These are phyloP conservation scores for Saxophila tyrrhenica DNA, from an alignment of 495 filamentous ascomycete genomes.

Conservation along the genomic window DNA sequence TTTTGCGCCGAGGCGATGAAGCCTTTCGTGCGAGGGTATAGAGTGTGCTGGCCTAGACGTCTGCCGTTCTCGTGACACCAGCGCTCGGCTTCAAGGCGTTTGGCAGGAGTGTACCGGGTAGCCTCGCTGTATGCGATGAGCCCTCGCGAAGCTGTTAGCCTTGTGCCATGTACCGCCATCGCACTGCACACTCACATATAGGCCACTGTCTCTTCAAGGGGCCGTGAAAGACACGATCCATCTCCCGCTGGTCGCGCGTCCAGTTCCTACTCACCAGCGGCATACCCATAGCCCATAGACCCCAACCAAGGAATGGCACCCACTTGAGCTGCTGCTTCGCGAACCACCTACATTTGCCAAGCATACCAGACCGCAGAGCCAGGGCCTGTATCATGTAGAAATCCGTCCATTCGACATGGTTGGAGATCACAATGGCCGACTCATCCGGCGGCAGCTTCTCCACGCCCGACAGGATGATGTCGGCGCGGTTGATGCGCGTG, in stretches of 20 bases:
- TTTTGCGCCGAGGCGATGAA: conserved; percentile 45
- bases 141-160: conserved; percentile 23
- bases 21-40: conserved; percentile 46
- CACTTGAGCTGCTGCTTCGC: conserved; percentile 43
- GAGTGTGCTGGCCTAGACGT: conserved; percentile 40
- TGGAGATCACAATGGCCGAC: conserved; percentile 45
- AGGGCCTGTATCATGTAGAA: conserved; percentile 51
- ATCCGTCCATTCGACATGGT: conserved; percentile 48
- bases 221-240: conserved; percentile 42
- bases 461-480: conserved; percentile 38
- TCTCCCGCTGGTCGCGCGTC: conserved; percentile 41
- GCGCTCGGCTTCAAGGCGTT: conserved; percentile 36
- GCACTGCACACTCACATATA: conserved; percentile 22
- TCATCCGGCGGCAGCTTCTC: conserved; percentile 36
- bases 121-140: conserved; percentile 49
- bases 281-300: conserved; percentile 50
- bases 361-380: conserved; percentile 41
- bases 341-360: conserved; percentile 47
- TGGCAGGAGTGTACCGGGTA: conserved; percentile 43
- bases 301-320: conserved; percentile 50
- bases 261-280: conserved; percentile 47
- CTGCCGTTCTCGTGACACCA: conserved; percentile 39
- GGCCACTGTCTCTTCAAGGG: conserved; percentile 38
- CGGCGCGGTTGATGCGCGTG: conserved; percentile 36
- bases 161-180: no score